Evolutionary conservation across 2,329 filamentous ascomycete genomes (phyloP), one percentile per base, ranked within the genome.

Genomic region (Cordyceps fumosorosea): DNA sequence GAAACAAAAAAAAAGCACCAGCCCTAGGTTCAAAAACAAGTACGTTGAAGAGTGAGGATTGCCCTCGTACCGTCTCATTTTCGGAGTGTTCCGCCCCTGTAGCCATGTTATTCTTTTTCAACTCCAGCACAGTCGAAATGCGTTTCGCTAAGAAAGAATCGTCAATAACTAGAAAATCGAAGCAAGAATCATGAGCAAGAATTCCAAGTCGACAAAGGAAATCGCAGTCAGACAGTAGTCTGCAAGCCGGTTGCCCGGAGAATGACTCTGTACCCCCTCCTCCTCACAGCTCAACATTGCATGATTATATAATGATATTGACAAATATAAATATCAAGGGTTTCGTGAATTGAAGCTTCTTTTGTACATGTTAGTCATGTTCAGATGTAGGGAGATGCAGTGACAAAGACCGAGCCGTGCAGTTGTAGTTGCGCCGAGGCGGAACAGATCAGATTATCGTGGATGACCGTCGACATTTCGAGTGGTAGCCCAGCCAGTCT

Each of bases 401-500:
- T 34, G 56, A 34, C 50, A 32, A 32, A 47, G 26, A 20, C 8
- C 22, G 11, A 16, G 32, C 5, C 5, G 16, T 7, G 11, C 45
- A 18, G 24, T 60, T 2, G 10, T 14, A n/a, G 51, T 29, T 32
- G 51, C 7, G 1, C 8, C 11, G 18, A 29, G 8, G 29, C 29
- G 10, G 22, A 16, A 40, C 12, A 8, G 29, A 22, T 6, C 14
- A 16, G 3, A 2, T 62, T 18, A 56, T 55, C 59, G 52, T n/a
- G 47, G 52, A 18, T 56, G 59, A 24, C 16, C 40, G 40, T 57
- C 62, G 14, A 59, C 5, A n/a, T 56, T 48, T 42, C 62, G 40
- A 32, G 56, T 51, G 6, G 74, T 75, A 60, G 74, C 74, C 73
- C 74, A 76, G 4, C 74, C 74, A 11, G 69, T 74, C 62, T 76